Conservation (phyloP, 192 early-diverging fungal species). For the Cladochytrium replicatum region DNA sequence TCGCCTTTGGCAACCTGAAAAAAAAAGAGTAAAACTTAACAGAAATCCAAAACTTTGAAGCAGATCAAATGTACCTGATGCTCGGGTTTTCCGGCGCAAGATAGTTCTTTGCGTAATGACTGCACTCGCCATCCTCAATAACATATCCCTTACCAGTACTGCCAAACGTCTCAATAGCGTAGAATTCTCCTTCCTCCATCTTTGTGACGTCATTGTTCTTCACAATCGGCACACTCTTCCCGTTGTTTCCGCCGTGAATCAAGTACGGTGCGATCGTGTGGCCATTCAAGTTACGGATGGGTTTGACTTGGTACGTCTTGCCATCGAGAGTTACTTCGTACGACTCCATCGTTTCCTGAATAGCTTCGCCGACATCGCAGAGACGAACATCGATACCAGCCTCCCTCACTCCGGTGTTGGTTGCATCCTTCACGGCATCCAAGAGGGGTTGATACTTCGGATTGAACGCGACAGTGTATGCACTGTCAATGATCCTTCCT, state of each 20-base stretch:
- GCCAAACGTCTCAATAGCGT: constrained; percentile 97
- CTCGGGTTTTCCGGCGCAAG: constrained; percentile 33
- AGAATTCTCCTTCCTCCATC: constrained; percentile 92
- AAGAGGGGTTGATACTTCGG: constrained; percentile 78
- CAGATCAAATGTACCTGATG: neutral
- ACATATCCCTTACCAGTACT: constrained; percentile 88
- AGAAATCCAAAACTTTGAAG: neutral
- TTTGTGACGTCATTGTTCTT: constrained; percentile 76
- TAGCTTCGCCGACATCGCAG: constrained; percentile 87
- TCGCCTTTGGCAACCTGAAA: constrained; percentile 57
- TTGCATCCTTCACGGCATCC: constrained; percentile 86
- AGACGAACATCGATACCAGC: constrained; percentile 96
- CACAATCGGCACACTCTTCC: constrained; percentile 95
- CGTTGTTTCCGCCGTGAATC: constrained; percentile 88
- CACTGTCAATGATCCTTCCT: constrained; percentile 89
- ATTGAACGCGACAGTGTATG: constrained; percentile 89
- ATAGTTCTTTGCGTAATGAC: constrained; percentile 71
- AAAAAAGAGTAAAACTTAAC: neutral
- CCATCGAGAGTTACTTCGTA: constrained; percentile 93
- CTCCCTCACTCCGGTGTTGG: constrained; percentile 85
- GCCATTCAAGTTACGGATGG: constrained; percentile 92
- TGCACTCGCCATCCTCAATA: constrained; percentile 78
- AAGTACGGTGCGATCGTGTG: constrained; percentile 86
- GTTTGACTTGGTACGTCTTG: constrained; percentile 85
- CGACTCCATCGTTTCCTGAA: constrained; percentile 97